Evolutionary conservation across 2,329 filamentous ascomycete genomes (phyloP).

Genomic region (Colletotrichum musicola): DNA sequence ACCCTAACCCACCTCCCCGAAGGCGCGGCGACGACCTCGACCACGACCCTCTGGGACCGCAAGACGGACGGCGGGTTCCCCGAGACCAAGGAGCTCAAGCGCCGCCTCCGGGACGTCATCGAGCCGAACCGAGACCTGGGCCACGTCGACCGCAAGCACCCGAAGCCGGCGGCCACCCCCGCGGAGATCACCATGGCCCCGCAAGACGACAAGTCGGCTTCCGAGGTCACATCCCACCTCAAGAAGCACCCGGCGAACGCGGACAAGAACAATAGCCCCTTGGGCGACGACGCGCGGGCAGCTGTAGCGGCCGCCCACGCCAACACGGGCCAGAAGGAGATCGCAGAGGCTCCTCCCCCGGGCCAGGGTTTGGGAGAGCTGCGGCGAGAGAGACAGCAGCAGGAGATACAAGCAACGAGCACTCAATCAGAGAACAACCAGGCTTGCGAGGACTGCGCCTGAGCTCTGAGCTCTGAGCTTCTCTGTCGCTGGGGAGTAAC

Average conservation of each 20-base stretch:
- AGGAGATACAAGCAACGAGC: background rate
- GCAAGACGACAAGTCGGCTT: constrained; percentile 11
- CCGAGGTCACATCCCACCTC: constrained; percentile 25
- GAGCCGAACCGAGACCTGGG: constrained; percentile 83
- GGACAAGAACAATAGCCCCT: constrained; percentile 1
- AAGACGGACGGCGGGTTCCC: constrained; percentile 91
- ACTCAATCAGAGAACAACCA: constrained; percentile 8
- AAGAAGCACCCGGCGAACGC: constrained; percentile 32
- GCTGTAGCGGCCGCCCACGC: constrained; percentile 32
- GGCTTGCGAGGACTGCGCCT: constrained; percentile 36
- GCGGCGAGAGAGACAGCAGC: background rate
- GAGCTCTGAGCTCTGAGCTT: background rate
- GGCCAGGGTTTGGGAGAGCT: background rate
- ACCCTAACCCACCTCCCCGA: constrained; percentile 62
- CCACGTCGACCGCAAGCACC: constrained; percentile 76
- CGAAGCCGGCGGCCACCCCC: constrained; percentile 24
- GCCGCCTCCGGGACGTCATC: constrained; percentile 83
- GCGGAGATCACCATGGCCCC: background rate
- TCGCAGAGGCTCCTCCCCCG: constrained; percentile 17
- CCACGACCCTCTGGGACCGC: constrained; percentile 85
- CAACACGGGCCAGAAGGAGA: constrained; percentile 37
- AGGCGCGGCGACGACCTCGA: constrained; percentile 49
- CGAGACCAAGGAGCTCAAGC: constrained; percentile 92
- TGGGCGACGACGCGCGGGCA: constrained; percentile 27
- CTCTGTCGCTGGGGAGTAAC: background rate